A percentile compares a stretch with the other conserved stretches of the same genome.
Evolutionary conservation across 768 basidiomycete genomes (phyloP).

Genomic region (Pisolithus tinctorius): DNA sequence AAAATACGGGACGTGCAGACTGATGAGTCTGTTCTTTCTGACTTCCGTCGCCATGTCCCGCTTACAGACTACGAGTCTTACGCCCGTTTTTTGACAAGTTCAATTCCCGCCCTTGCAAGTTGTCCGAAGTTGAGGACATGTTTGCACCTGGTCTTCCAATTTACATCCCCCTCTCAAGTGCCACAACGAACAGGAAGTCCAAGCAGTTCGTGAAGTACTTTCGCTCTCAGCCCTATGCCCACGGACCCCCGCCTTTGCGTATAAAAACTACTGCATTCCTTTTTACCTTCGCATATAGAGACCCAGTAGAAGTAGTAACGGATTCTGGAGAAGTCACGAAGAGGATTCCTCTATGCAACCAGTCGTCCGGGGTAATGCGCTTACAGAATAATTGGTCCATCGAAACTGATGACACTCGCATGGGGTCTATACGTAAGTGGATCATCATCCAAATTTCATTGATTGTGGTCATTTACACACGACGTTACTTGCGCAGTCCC

Average conservation of each 20-base stretch:
- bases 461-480: no score
- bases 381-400: slow-evolving; percentile 13
- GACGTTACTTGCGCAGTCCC: no score
- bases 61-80: slow-evolving; percentile 17
- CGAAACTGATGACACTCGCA: slow-evolving; percentile 1
- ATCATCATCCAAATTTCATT: slow-evolving; percentile 4
- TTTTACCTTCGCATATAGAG: slow-evolving; percentile 11
- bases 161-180: slow-evolving; percentile 14
- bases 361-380: slow-evolving; percentile 14
- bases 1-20: slow-evolving; percentile 2
- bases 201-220: slow-evolving; percentile 18
- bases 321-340: not conserved
- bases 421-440: no score
- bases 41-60: slow-evolving; percentile 12
- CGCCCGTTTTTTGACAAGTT: slow-evolving; percentile 11
- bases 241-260: not conserved
- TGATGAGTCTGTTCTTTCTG: slow-evolving; percentile 5
- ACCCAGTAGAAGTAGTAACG: slow-evolving; percentile 3
- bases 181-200: slow-evolving; percentile 12
- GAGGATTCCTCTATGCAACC: slow-evolving; percentile 6
- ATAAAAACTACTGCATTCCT: slow-evolving; percentile 14
- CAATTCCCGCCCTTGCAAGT: not conserved
- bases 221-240: not conserved
- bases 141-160: slow-evolving; percentile 18
- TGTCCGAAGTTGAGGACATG: slow-evolving; percentile 14